A percentile compares a stretch with the other conserved stretches of the same genome.
Evolutionary conservation across 148 eudicot genomes (phyloP).

Genomic region (Cornus suecica): DNA sequence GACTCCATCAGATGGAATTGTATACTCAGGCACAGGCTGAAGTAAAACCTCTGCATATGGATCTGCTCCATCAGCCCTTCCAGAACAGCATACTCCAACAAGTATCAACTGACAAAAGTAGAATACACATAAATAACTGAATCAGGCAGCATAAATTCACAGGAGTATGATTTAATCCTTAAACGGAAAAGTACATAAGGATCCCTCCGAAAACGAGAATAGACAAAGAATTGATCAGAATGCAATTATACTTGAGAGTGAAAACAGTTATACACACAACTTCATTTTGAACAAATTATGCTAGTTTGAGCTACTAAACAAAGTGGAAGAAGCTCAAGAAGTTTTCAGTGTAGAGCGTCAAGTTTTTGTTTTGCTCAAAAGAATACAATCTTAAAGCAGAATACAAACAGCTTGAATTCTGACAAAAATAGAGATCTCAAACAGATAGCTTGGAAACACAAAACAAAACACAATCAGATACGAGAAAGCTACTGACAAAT

Average conservation of each 20-base stretch:
- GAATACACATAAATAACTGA: conserved; percentile 8
- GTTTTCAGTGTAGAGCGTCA: background rate
- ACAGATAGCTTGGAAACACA: background rate
- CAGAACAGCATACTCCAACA: conserved; percentile 94
- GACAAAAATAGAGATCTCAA: background rate
- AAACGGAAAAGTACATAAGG: background rate
- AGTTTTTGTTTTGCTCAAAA: background rate
- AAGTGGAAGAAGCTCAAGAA: background rate
- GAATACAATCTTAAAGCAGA: background rate
- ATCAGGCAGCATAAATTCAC: background rate
- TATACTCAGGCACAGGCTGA: conserved; percentile 89
- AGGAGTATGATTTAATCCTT: background rate
- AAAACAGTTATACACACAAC: background rate
- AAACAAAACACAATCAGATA: background rate
- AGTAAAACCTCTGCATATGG: conserved; percentile 90
- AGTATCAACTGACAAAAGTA: conserved; percentile 65
- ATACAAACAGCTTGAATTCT: background rate
- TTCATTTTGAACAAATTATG: background rate
- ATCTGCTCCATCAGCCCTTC: conserved; percentile 81
- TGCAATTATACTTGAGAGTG: background rate
- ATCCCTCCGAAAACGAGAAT: background rate
- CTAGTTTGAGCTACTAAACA: background rate
- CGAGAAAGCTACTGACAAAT: background rate
- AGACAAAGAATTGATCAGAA: background rate
- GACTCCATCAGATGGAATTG: conserved; percentile 85